Percentiles rank a stretch among this genome's conserved stretches.
phyloP scores from a whole-genome alignment of 495 filamentous ascomycete species.

The Thermothielavioides terrestris region DNA sequence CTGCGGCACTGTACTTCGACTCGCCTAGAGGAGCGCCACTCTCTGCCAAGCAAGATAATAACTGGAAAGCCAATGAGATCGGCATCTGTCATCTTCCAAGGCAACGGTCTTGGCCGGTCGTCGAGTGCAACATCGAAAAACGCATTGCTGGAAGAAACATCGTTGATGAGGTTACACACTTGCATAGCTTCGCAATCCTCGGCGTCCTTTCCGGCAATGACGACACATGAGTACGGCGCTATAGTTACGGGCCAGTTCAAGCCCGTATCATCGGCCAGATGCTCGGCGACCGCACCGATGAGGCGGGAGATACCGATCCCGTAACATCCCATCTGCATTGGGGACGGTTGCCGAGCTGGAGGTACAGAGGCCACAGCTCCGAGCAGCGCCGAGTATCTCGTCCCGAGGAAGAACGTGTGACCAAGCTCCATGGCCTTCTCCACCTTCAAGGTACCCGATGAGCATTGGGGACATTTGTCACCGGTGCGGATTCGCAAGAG shows the following conservation, averaged over 20 bases:
- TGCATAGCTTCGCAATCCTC: slow-evolving; percentile 42
- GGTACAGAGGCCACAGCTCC: slow-evolving; percentile 48
- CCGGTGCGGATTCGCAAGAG: slow-evolving; percentile 56
- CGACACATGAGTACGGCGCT: slow-evolving; percentile 73
- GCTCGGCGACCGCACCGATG: slow-evolving; percentile 74
- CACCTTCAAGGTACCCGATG: slow-evolving; percentile 51
- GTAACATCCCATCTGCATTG: slow-evolving; percentile 91
- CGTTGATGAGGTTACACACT: slow-evolving; percentile 46
- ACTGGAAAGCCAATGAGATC: slow-evolving; percentile 85
- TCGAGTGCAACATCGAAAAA: slow-evolving; percentile 57
- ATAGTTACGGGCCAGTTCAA: slow-evolving; percentile 84
- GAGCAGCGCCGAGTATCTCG: slow-evolving; percentile 72
- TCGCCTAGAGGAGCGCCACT: slow-evolving; percentile 54
- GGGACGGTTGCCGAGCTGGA: slow-evolving; percentile 23
- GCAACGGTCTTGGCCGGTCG: slow-evolving; percentile 59
- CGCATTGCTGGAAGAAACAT: neutral
- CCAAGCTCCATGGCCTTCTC: slow-evolving; percentile 79
- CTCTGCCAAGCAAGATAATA: slow-evolving; percentile 65
- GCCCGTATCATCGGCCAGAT: slow-evolving; percentile 60
- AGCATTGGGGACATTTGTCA: slow-evolving; percentile 65
- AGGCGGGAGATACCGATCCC: slow-evolving; percentile 91
- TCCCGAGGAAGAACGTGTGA: slow-evolving; percentile 91
- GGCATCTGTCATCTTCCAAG: slow-evolving; percentile 83
- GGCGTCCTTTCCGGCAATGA: slow-evolving; percentile 49
- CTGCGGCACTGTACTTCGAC: slow-evolving; percentile 75